Base-by-base conservation (phyloP, 2,329 filamentous ascomycete genomes). In the Myotisia sp. region DNA sequence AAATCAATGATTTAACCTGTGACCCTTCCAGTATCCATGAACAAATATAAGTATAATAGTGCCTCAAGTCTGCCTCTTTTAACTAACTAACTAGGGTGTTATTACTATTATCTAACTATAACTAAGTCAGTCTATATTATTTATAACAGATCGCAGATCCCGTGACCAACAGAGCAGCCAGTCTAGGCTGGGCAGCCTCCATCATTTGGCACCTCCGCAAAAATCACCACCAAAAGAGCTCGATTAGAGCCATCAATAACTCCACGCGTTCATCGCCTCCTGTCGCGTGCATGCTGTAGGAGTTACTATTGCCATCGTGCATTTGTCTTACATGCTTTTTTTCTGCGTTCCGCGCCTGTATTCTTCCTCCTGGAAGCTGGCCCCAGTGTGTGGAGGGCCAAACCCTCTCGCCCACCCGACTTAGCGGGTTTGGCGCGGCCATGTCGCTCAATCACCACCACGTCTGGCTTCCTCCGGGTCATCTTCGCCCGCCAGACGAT, bases 401-500 rank as follows among this genome's bases (percentile, higher is more conserved):
- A 53, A 50, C 54, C 51, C 49, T 53, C 56, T 56, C 54, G 50
- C 54, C 55, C 55, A 51, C 55, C 56, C 56, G 53, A 59, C 54
- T 52, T 50, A 53, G 59, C 59, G 59, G 58, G 56, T 55, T 60
- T 52, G 51, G 55, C 55, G 56, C 55, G 58, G 30, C 34, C 57
- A 79, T 79, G 74, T 75, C 75, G 57, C 64, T 75, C 62, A 63
- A 68, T 59, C 75, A 76, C 61, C 68, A 73, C 62, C 72, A 76
- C 63, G 62, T 69, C 66, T 80, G 77, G 76, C 68, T 68, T 43
- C 66, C 73, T 47, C 68, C 73, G 47, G 65, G 67, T 42, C 60
- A 68, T 50, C 64, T 73, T 42, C 69, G 70, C 44, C 68, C 66
- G 52, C 63, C 69, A 49, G 75, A 80, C 53, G 74, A 81, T 65